Evolutionary conservation across 257 asterid species (phyloP), one percentile per base, ranked within the genome.

Genomic region (Parsonsia alboflavescens): DNA sequence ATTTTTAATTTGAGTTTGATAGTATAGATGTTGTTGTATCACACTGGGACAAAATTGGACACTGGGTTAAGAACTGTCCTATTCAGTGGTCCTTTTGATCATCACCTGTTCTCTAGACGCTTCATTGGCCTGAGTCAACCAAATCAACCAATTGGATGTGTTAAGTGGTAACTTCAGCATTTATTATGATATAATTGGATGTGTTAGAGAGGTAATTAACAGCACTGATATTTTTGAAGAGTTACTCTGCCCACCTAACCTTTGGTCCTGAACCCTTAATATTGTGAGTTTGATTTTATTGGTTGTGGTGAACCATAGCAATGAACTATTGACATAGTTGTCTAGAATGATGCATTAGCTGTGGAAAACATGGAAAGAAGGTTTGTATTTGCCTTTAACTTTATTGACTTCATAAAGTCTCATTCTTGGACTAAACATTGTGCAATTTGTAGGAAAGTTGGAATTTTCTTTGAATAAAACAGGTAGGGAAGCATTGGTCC

Each of bases 341-440:
- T 65, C 70, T 65, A 65, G 24, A 39, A 11, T 16, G 59, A 70
- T 2, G 11, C 22, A 50, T 52, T 21, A 50, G 17, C 21, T 0
- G 7, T 7, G 9, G 42, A 70, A 52, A 70, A 69, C 13, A 69
- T 49, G 59, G 73, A 56, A 30, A 24, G 73, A 69, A 48, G 61
- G 49, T 10, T 26, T 9, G 73, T 48, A 12, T 17, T 70, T 6
- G 5, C 49, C 17, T 52, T 10, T 10, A 10, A 57, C 74, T 71
- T 68, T 42, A 56, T 50, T 71, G 74, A 19, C 64, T n/a, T 56
- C 28, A 15, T 52, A 39, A 28, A 50, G 19, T 70, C 74, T 50
- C 50, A 19, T 5, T 28, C 6, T 70, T 70, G 33, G 48, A 48
- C 73, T 46, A 69, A 24, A 69, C 13, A 44, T 28, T 69, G 45